phyloP scores from a whole-genome alignment of 768 basidiomycete genomes.

The Hericium rajendrae region DNA sequence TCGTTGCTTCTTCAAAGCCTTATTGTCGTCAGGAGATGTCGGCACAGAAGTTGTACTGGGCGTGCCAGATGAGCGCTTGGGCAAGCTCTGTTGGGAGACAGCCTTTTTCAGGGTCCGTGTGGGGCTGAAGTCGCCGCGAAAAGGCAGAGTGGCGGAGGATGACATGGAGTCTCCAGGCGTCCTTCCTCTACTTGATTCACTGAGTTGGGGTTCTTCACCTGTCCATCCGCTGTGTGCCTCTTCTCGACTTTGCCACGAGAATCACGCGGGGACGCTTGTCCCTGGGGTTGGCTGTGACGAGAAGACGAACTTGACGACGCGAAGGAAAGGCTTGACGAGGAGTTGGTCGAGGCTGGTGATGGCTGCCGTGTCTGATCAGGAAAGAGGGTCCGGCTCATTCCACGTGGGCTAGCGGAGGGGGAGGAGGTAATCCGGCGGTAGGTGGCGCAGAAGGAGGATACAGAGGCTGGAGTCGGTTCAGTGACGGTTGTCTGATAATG shows the following conservation, averaged over 20 bases:
- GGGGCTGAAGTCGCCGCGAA: conserved; percentile 11
- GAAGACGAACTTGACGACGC: conserved; percentile 10
- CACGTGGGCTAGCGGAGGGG: background rate
- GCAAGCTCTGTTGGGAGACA: conserved; percentile 46
- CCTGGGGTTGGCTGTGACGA: background rate
- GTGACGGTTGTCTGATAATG: conserved; percentile 11
- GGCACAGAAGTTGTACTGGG: conserved; percentile 18
- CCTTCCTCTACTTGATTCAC: background rate
- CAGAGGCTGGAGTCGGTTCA: conserved; percentile 4
- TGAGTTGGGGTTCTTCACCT: background rate
- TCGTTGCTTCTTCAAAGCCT: conserved; percentile 41
- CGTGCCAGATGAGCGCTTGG: conserved; percentile 14
- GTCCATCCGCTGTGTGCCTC: background rate
- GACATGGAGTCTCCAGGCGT: background rate
- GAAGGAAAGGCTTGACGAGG: conserved; percentile 12
- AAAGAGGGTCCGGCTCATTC: conserved; percentile 1
- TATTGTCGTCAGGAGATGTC: conserved; percentile 21
- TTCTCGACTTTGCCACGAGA: conserved; percentile 2
- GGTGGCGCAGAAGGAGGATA: conserved; percentile 6
- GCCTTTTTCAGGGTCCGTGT: conserved; percentile 38
- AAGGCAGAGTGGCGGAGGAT: background rate
- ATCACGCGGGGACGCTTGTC: background rate
- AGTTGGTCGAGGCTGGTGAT: background rate
- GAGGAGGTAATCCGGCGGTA: conserved; percentile 6
- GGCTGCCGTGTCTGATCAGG: conserved; percentile 15